A percentile compares a stretch with the other conserved stretches of the same genome.
These are phyloP conservation scores for Dimocarpus longan DNA, from an alignment of 345 rosid species.

Conservation along the genomic window DNA sequence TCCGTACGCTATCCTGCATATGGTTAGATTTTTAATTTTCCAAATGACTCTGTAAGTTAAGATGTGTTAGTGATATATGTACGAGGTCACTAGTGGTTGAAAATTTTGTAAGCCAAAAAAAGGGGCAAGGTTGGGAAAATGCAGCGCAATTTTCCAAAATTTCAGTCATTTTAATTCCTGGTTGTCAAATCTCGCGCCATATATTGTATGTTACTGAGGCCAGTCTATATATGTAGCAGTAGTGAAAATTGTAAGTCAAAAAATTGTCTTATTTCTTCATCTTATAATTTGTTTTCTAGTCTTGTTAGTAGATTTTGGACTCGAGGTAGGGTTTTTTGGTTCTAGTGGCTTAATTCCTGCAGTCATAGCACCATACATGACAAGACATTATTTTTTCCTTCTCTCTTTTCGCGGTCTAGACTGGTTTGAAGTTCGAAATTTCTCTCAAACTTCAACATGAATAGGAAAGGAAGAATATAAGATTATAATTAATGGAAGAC, in stretches of 20 bases:
- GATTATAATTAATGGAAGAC: too few species aligned
- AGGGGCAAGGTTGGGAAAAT: neutral
- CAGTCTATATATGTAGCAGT: neutral
- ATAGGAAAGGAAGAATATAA: too few species aligned
- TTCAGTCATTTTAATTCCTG: neutral
- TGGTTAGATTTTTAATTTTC: neutral
- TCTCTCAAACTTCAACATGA: too few species aligned
- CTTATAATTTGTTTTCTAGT: neutral
- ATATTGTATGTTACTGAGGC: neutral
- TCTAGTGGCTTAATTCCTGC: neutral
- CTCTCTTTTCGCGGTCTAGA: too few species aligned
- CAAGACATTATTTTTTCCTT: too few species aligned
- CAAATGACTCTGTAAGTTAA: constrained; percentile 8
- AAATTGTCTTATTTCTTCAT: neutral
- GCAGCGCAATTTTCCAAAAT: neutral
- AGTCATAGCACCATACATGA: neutral
- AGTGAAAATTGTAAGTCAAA: neutral
- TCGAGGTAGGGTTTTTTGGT: neutral
- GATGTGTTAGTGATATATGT: neutral
- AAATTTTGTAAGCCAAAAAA: constrained; percentile 22
- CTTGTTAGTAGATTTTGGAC: neutral
- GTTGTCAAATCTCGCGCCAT: neutral
- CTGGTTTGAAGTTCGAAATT: too few species aligned
- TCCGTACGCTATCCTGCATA: neutral
- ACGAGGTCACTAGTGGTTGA: constrained; percentile 6